Evolutionary conservation across 1,139 yeast genomes (phyloP).

Genomic region (Pichia terricola): DNA sequence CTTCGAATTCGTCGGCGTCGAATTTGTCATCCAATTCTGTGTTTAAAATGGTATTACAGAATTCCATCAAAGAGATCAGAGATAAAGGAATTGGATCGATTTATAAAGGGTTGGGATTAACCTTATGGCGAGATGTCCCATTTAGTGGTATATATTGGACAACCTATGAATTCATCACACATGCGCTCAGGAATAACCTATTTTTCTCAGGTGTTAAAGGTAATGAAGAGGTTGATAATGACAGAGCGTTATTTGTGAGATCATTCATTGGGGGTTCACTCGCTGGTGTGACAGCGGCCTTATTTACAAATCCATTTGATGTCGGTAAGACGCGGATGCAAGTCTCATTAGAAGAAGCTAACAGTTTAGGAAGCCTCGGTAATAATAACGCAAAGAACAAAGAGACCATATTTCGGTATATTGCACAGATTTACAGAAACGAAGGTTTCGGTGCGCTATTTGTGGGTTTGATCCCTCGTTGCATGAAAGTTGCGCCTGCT

Average conservation of each 20-base stretch:
- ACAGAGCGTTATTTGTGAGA: constrained; percentile 46
- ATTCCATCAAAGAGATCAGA: constrained; percentile 45
- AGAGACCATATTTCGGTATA: constrained; percentile 54
- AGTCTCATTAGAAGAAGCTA: constrained; percentile 32
- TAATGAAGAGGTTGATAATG: constrained; percentile 7
- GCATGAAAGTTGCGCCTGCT: constrained; percentile 88
- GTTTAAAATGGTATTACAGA: constrained; percentile 41
- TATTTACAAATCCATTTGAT: constrained; percentile 88
- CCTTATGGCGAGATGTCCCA: constrained; percentile 96
- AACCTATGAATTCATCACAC: constrained; percentile 47
- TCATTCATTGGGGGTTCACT: constrained; percentile 79
- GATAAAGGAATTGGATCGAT: constrained; percentile 53
- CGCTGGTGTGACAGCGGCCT: constrained; percentile 79
- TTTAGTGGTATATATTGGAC: constrained; percentile 95
- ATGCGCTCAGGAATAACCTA: constrained; percentile 11
- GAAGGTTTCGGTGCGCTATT: constrained; percentile 78
- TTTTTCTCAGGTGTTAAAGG: not conserved
- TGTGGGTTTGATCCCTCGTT: constrained; percentile 78
- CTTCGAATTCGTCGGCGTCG: constrained; percentile 26
- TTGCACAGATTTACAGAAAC: constrained; percentile 47
- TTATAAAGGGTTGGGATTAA: constrained; percentile 78
- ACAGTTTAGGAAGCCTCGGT: constrained; percentile 9
- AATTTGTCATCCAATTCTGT: constrained; percentile 28
- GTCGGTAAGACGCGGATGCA: constrained; percentile 94
- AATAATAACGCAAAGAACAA: constrained; percentile 7